Evolutionary conservation across 148 eudicot genomes (phyloP), one percentile per base, ranked within the genome.

Genomic region (Vaccinium macrocarpon): DNA sequence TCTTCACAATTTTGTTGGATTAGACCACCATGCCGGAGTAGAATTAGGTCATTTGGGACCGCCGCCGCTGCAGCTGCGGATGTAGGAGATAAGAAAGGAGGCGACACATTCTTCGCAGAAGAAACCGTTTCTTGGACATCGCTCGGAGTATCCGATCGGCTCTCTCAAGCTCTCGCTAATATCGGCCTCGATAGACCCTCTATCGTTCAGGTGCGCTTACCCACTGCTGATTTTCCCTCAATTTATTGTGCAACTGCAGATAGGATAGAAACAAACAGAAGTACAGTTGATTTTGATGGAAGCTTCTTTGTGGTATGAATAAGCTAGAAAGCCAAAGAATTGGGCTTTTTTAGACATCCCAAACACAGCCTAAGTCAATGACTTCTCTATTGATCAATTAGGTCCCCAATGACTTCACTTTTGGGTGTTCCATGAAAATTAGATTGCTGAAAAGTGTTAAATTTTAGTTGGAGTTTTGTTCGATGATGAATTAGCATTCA

Each of bases 81-180:
- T 70, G 82, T 82, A 70, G 83, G 66, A 42, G 83, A 35, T 75
- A 78, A 71, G 23, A 88, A 55, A 18, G 88, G 83, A 12, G 64
- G 35, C 16, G 92, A 90, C 48, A 92, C 97, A 0, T 94, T 96
- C 89, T 91, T 93, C 78, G 95, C 97, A 1, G 92, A 89, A 50
- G 95, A 96, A 61, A 84, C 73, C 78, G 92, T 95, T 80, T 90
- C 98, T 2, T 96, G 98, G 99, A 82, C 81, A 5, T 88, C 94
- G 0, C 89, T 94, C 48, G 98, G 99, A 38, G 88, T 96, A 5
- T 90, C 95, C 23, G 90, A 92, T 48, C 82, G 78, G 51, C 76
- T 93, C 76, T 89, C 93, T 53, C 81, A 25, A 14, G 88, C 97
- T 56, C 93, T 96, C 52, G 85, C 81, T 61, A 87, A 83, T 70